phyloP scores from a whole-genome alignment of 2,329 filamentous ascomycete genomes.

The Hyphodiscus sp. region DNA sequence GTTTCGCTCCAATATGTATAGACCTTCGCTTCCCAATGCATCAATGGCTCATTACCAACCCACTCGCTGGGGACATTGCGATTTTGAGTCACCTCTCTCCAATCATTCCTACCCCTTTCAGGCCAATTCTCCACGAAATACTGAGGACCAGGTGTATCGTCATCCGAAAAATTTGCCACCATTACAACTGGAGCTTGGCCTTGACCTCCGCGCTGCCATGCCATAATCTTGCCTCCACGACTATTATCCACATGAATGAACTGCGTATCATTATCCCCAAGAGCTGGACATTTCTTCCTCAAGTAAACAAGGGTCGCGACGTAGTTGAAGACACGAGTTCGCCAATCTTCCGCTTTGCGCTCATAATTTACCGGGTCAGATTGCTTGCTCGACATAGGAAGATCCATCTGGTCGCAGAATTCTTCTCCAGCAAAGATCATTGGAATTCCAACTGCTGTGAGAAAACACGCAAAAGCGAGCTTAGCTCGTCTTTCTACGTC shows the following conservation, averaged over 20 bases:
- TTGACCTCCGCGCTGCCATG: conserved; percentile 10
- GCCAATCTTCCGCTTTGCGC: conserved; percentile 11
- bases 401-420: conserved; percentile 14
- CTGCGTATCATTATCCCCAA: conserved; percentile 13
- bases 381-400: conserved; percentile 8
- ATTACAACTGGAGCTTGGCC: conserved; percentile 10
- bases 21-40: conserved; percentile 14
- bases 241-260: conserved; percentile 13
- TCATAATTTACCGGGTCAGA: conserved; percentile 16
- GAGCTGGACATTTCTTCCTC: conserved; percentile 11
- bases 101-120: conserved; percentile 7
- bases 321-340: conserved; percentile 11
- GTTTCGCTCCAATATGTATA: conserved; percentile 15
- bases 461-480: conserved; percentile 10
- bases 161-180: conserved; percentile 13
- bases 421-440: conserved; percentile 20
- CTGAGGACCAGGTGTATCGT: conserved; percentile 9
- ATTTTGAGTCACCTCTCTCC: conserved; percentile 12
- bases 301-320: conserved; percentile 10
- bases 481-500: conserved; percentile 12
- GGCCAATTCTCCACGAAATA: conserved; percentile 12
- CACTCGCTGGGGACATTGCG: conserved; percentile 11
- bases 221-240: conserved; percentile 15
- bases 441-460: conserved; percentile 11
- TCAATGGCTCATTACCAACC: conserved; percentile 16